phyloP scores from a whole-genome alignment of 2,329 filamentous ascomycete genomes.

The Huntiella abstrusa region DNA sequence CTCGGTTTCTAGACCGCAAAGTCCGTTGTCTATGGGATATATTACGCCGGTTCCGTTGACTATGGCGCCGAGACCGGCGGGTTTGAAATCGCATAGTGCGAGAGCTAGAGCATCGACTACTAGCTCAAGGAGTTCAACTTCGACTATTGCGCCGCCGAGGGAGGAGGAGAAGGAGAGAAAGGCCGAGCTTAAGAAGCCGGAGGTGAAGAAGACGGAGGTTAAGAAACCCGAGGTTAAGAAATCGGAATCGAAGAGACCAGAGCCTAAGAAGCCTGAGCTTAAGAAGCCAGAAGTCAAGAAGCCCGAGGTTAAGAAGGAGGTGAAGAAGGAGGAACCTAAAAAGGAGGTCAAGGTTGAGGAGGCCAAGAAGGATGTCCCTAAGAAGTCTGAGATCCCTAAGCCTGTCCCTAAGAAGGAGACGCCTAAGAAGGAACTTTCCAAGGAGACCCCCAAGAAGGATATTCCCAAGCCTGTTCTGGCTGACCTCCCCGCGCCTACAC shows the following conservation, averaged over 20 bases:
- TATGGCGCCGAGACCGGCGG: constrained; percentile 9
- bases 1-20: constrained; percentile 2
- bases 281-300: neutral
- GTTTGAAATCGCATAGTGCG: constrained; percentile 4
- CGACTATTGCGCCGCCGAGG: neutral
- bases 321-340: constrained; percentile 1
- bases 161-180: neutral
- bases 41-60: constrained; percentile 5
- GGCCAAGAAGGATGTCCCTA: too few species aligned
- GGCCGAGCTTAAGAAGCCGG: neutral
- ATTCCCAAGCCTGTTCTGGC: too few species aligned
- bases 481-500: too few species aligned
- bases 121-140: constrained; percentile 3
- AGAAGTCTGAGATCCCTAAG: too few species aligned
- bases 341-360: too few species aligned
- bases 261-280: too few species aligned
- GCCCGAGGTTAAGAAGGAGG: neutral
- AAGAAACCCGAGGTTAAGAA: constrained; percentile 1
- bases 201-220: neutral
- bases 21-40: constrained; percentile 5
- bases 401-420: too few species aligned
- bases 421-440: too few species aligned
- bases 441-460: too few species aligned
- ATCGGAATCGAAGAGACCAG: neutral
- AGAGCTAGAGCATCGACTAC: constrained; percentile 3